Evolutionary conservation across 148 eudicot genomes (phyloP).

Genomic region (Pharnaceum exiguum): DNA sequence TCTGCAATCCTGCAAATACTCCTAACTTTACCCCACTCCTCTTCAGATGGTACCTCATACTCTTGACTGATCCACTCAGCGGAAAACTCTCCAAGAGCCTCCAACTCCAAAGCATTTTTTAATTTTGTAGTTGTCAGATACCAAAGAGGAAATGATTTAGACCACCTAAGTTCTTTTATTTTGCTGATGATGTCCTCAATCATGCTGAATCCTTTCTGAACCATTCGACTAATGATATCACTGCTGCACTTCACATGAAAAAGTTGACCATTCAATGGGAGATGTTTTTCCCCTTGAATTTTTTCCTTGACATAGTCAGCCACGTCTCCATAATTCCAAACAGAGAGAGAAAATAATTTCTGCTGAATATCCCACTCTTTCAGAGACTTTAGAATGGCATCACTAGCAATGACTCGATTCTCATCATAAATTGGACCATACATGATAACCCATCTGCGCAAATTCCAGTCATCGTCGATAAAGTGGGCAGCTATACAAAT

Average conservation of each 20-base stretch:
- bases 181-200: constrained; percentile 8
- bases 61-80: background rate
- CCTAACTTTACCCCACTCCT: constrained; percentile 24
- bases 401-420: background rate
- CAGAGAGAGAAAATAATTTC: background rate
- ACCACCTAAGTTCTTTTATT: constrained; percentile 7
- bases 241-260: constrained; percentile 16
- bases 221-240: constrained; percentile 12
- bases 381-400: background rate
- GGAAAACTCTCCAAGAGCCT: constrained; percentile 20
- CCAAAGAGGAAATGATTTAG: constrained; percentile 18
- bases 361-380: background rate
- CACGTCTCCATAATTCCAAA: background rate
- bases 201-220: constrained; percentile 3
- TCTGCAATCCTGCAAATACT: constrained; percentile 14
- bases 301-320: constrained; percentile 1
- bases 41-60: constrained; percentile 22
- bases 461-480: background rate
- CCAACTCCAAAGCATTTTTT: constrained; percentile 9
- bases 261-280: constrained; percentile 14
- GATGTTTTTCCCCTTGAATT: constrained; percentile 1
- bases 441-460: background rate
- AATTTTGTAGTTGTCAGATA: constrained; percentile 14
- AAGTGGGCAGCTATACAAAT: no score
- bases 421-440: background rate